Conservation (phyloP, 257 asterid species). For the Jasminum sambac region DNA sequence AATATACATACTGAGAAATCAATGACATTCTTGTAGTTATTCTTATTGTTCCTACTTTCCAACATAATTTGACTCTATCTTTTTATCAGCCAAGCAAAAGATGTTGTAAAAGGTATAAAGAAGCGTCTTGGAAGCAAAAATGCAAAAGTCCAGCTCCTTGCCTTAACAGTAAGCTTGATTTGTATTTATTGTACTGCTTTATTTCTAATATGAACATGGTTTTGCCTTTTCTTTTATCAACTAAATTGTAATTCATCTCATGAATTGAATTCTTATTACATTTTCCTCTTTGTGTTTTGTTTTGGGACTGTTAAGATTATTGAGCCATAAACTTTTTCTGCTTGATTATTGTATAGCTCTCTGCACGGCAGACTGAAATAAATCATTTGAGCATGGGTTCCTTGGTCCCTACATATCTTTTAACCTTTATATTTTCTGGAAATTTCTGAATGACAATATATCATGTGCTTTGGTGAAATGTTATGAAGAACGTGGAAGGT, state of each 20-base stretch:
- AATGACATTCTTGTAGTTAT: background rate
- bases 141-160: slow-evolving; percentile 96
- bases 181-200: background rate
- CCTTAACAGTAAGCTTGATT: slow-evolving; percentile 75
- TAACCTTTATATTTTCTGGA: background rate
- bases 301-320: background rate
- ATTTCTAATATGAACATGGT: background rate
- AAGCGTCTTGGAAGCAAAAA: slow-evolving; percentile 88
- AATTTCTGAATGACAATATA: background rate
- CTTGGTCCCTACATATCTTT: background rate
- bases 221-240: background rate
- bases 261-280: background rate
- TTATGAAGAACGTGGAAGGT: background rate
- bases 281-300: background rate
- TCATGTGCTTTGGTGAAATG: background rate
- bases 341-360: background rate
- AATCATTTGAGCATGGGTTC: background rate
- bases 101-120: slow-evolving; percentile 83
- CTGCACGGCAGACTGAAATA: background rate
- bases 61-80: slow-evolving; percentile 22
- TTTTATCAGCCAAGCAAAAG: slow-evolving; percentile 89
- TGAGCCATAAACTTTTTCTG: background rate
- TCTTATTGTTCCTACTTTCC: background rate
- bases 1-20: background rate
- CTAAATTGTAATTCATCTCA: background rate